Percentiles rank a stretch among this genome's conserved stretches.
Conservation (phyloP, 106 monocot species). For the Agapanthus africanus region DNA sequence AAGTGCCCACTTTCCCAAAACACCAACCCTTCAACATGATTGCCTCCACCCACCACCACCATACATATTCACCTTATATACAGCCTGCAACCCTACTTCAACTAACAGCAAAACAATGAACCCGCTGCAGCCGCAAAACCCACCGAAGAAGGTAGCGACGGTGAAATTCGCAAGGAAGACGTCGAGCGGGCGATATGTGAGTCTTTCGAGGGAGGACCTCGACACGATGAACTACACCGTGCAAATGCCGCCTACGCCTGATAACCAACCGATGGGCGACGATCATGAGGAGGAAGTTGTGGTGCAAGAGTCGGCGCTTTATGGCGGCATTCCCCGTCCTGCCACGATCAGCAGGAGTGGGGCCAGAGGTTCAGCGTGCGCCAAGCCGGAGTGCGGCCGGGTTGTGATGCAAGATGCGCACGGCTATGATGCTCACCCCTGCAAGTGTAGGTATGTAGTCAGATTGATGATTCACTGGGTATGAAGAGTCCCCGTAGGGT, state of each 20-base stretch:
- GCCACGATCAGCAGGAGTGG: constrained; percentile 43
- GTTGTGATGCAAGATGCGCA: constrained; percentile 36
- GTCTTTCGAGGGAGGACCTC: constrained; percentile 54
- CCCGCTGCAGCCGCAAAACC: constrained; percentile 7
- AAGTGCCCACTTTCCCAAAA: neutral
- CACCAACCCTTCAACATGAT: neutral
- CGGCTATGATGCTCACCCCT: constrained; percentile 41
- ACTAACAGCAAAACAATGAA: neutral
- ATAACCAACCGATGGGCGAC: constrained; percentile 53
- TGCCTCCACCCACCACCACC: constrained; percentile 3
- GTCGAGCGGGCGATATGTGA: constrained; percentile 70
- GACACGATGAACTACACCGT: constrained; percentile 52
- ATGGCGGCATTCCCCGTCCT: constrained; percentile 48
- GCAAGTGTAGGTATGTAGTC: constrained; percentile 39
- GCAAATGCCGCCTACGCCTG: constrained; percentile 55
- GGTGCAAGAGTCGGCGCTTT: constrained; percentile 41
- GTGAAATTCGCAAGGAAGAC: constrained; percentile 82
- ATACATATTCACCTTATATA: constrained; percentile 3
- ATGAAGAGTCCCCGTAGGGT: no score
- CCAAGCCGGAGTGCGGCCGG: constrained; percentile 44
- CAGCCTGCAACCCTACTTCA: neutral
- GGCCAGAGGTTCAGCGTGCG: constrained; percentile 28
- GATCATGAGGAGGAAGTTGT: constrained; percentile 26
- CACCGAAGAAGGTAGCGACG: constrained; percentile 36
- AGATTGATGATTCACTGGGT: no score